phyloP scores from a whole-genome alignment of 2,329 filamentous ascomycete species.

The Cladosporium phlei region DNA sequence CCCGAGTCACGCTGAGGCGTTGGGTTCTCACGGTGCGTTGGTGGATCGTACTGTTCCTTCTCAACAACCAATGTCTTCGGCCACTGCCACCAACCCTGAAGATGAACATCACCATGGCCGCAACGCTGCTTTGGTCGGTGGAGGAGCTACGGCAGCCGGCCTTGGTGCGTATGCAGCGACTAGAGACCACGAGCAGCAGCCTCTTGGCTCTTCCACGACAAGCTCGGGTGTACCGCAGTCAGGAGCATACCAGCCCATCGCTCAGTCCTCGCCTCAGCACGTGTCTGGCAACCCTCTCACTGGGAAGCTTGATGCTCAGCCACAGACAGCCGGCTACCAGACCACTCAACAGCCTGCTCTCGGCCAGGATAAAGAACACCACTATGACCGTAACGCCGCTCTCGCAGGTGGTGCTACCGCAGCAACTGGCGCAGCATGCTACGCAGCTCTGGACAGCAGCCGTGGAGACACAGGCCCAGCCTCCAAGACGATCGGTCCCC shows the following conservation, averaged over 20 bases:
- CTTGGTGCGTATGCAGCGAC: constrained; percentile 16
- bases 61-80: background rate
- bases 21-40: background rate
- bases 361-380: constrained; percentile 17
- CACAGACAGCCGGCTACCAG: constrained; percentile 15
- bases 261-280: background rate
- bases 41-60: background rate
- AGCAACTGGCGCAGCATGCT: constrained; percentile 23
- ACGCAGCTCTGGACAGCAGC: constrained; percentile 30
- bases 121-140: constrained; percentile 31
- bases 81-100: background rate
- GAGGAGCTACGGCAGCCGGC: constrained; percentile 28
- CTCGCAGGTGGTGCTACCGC: constrained; percentile 28
- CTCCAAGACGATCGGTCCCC: constrained; percentile 19
- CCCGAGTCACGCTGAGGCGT: too few species aligned
- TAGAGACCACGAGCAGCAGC: constrained; percentile 9
- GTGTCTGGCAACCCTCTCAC: constrained; percentile 1
- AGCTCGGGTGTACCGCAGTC: background rate
- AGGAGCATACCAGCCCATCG: background rate
- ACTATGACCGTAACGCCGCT: constrained; percentile 29
- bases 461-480: constrained; percentile 29
- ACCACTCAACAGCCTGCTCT: background rate
- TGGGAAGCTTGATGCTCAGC: background rate
- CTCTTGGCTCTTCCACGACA: background rate
- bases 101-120: constrained; percentile 26